These are phyloP conservation scores for Monosporascus sp. DNA, from an alignment of 2,329 filamentous ascomycete species.

Conservation along the genomic window DNA sequence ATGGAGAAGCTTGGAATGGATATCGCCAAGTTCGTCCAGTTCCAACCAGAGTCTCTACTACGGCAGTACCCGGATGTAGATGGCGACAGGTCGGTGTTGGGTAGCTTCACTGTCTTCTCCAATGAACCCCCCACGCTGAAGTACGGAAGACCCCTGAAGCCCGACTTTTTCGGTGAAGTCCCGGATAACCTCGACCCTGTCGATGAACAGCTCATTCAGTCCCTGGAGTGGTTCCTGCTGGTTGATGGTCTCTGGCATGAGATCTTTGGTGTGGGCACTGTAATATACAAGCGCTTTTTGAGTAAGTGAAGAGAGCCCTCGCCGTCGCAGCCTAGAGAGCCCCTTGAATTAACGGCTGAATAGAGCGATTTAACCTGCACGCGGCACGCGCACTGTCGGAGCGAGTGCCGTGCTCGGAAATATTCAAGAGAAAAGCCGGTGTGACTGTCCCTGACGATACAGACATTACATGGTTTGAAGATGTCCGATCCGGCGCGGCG, in stretches of 20 bases:
- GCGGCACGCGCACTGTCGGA: constrained; percentile 50
- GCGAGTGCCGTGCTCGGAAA: constrained; percentile 43
- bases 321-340: not conserved
- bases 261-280: constrained; percentile 62
- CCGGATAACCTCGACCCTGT: constrained; percentile 49
- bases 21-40: constrained; percentile 65
- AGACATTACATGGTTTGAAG: constrained; percentile 27
- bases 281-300: constrained; percentile 78
- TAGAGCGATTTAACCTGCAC: constrained; percentile 46
- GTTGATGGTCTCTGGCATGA: constrained; percentile 67
- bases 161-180: constrained; percentile 65
- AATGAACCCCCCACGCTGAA: constrained; percentile 45
- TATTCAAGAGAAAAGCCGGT: constrained; percentile 35
- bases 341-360: constrained; percentile 3
- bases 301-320: constrained; percentile 51
- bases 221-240: constrained; percentile 79
- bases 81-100: constrained; percentile 34
- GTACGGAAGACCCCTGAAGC: constrained; percentile 59
- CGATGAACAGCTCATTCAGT: constrained; percentile 68
- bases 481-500: constrained; percentile 16
- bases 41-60: constrained; percentile 54
- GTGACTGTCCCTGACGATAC: constrained; percentile 27
- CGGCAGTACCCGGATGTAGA: constrained; percentile 37
- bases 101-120: constrained; percentile 47
- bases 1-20: constrained; percentile 73